phyloP scores from a whole-genome alignment of 371 early-diverging fungal genomes.

The Mortierella sp. region DNA sequence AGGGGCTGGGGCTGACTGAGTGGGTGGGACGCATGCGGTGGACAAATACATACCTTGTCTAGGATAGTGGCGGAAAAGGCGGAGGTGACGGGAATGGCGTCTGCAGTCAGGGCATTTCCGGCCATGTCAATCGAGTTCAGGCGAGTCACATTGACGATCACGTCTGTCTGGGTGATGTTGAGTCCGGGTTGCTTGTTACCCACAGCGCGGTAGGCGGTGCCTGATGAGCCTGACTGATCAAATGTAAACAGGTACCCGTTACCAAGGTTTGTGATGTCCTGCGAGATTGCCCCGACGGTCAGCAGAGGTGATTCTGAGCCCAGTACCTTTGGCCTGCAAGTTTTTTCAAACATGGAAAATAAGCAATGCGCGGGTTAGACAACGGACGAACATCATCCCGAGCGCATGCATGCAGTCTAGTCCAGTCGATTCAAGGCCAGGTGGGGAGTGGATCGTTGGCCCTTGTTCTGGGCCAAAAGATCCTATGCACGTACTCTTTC shows the following conservation, averaged over 20 bases:
- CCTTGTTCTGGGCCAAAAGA: neutral
- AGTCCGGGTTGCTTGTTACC: slow-evolving; percentile 22
- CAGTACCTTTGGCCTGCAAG: slow-evolving; percentile 17
- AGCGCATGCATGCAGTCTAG: neutral
- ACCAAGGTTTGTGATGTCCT: slow-evolving; percentile 18
- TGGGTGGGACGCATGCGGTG: neutral
- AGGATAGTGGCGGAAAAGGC: slow-evolving; percentile 36
- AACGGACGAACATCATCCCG: neutral
- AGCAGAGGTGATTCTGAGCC: slow-evolving; percentile 36
- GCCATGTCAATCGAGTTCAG: slow-evolving; percentile 20
- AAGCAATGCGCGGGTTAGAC: neutral
- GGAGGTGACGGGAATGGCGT: slow-evolving; percentile 27
- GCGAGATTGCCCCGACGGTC: slow-evolving; percentile 42
- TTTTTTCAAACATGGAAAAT: neutral
- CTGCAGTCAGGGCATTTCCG: slow-evolving; percentile 7
- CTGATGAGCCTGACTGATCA: slow-evolving; percentile 29
- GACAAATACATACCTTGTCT: slow-evolving; percentile 51
- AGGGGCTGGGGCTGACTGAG: no score
- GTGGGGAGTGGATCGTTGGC: neutral
- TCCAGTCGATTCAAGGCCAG: neutral
- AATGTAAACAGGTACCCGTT: slow-evolving; percentile 30
- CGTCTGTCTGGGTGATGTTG: slow-evolving; percentile 29
- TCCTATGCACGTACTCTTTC: slow-evolving; percentile 24
- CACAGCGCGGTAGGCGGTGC: slow-evolving; percentile 14
- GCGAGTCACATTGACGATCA: slow-evolving; percentile 18